Evolutionary conservation across 2,329 filamentous ascomycete genomes (phyloP).

Genomic region (Exophiala dermatitidis): DNA sequence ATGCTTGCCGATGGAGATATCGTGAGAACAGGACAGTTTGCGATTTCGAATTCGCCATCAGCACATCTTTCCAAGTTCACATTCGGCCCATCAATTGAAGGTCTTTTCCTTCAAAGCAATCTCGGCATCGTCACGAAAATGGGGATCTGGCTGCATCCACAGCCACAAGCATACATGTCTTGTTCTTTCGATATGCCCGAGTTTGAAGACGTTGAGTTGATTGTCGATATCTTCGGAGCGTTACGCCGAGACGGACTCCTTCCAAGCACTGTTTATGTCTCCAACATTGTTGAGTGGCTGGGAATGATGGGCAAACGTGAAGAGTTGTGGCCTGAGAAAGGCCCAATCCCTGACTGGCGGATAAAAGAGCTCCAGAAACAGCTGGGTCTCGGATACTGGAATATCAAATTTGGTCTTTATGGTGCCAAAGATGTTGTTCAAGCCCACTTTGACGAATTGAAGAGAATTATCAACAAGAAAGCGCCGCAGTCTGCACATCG

Average conservation of each 20-base stretch:
- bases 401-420: constrained; percentile 19
- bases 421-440: constrained; percentile 15
- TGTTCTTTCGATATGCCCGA: constrained; percentile 32
- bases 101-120: constrained; percentile 26
- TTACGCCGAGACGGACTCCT: constrained; percentile 16
- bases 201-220: constrained; percentile 17
- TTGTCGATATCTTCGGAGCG: constrained; percentile 17
- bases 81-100: constrained; percentile 22
- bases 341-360: constrained; percentile 16
- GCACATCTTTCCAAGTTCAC: constrained; percentile 21
- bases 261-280: constrained; percentile 20
- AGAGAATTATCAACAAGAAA: constrained; percentile 13
- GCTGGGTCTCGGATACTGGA: constrained; percentile 18
- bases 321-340: constrained; percentile 15
- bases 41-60: constrained; percentile 20
- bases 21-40: constrained; percentile 38
- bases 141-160: constrained; percentile 25
- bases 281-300: constrained; percentile 19
- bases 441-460: constrained; percentile 19
- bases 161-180: constrained; percentile 29
- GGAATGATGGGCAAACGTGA: constrained; percentile 17
- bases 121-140: constrained; percentile 26
- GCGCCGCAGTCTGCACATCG: constrained; percentile 9
- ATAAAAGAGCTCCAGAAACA: constrained; percentile 15
- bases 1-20: constrained; percentile 37